These are phyloP conservation scores for Gossypioides kirkii DNA, from an alignment of 345 rosid genomes.

Conservation along the genomic window DNA sequence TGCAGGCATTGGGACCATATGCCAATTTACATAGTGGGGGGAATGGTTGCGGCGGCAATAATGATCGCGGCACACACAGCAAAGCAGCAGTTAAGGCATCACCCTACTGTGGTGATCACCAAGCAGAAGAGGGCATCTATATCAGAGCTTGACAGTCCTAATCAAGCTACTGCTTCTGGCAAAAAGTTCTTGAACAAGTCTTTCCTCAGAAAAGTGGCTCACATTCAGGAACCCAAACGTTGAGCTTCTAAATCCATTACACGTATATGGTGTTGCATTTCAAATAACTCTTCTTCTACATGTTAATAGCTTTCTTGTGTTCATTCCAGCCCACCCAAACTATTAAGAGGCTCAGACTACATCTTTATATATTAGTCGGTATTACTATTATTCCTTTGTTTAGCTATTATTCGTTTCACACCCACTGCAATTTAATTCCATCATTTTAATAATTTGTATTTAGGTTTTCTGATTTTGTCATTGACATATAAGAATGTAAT, in stretches of 20 bases:
- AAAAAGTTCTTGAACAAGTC: slow-evolving; percentile 41
- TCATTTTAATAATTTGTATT: no score
- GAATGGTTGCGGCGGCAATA: slow-evolving; percentile 31
- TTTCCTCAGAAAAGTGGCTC: slow-evolving; percentile 46
- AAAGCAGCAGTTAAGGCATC: slow-evolving; percentile 43
- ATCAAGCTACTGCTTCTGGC: slow-evolving; percentile 22
- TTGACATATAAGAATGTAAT: no score
- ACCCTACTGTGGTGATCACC: slow-evolving; percentile 33
- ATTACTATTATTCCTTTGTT: no score
- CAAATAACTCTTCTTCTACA: not conserved
- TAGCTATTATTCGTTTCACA: no score
- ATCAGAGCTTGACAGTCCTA: slow-evolving; percentile 44
- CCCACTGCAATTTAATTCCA: no score
- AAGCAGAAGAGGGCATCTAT: slow-evolving; percentile 49
- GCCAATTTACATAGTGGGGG: slow-evolving; percentile 38
- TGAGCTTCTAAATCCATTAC: slow-evolving; percentile 27
- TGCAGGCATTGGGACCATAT: slow-evolving; percentile 36
- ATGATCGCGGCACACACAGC: slow-evolving; percentile 33
- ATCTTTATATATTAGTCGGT: not conserved
- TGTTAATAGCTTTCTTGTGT: not conserved
- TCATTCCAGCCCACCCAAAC: not conserved
- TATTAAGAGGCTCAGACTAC: not conserved
- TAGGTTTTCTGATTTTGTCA: no score
- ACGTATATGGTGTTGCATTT: not conserved
- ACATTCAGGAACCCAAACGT: slow-evolving; percentile 37